phyloP scores from a whole-genome alignment of 2,329 filamentous ascomycete genomes.

The Orbilia quercus region DNA sequence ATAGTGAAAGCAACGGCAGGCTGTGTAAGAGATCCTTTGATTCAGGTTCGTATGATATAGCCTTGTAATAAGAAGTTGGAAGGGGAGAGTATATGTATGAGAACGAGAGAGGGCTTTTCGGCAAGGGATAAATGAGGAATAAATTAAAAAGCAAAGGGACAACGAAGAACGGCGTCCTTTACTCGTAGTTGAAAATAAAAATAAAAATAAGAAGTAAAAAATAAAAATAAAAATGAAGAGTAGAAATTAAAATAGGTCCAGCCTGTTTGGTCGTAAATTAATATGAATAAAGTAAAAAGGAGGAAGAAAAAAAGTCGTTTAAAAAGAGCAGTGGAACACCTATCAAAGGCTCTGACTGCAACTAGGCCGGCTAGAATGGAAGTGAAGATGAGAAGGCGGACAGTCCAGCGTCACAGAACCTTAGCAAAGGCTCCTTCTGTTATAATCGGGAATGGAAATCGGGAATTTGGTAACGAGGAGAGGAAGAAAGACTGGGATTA shows the following conservation, averaged over 20 bases:
- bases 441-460: constrained; percentile 47
- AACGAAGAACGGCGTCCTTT: constrained; percentile 23
- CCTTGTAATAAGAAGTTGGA: constrained; percentile 32
- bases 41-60: constrained; percentile 38
- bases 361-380: constrained; percentile 56
- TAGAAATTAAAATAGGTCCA: constrained; percentile 30
- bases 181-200: constrained; percentile 19
- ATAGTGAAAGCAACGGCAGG: constrained; percentile 29
- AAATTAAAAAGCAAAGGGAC: constrained; percentile 51
- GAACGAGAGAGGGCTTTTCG: constrained; percentile 34
- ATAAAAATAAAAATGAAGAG: too few relatives aligned
- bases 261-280: constrained; percentile 27
- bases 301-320: constrained; percentile 25
- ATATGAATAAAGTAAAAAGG: constrained; percentile 30
- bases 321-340: constrained; percentile 42
- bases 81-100: constrained; percentile 29
- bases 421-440: constrained; percentile 51
- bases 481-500: constrained; percentile 32
- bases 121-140: constrained; percentile 37
- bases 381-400: constrained; percentile 54
- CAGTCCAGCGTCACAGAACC: constrained; percentile 54
- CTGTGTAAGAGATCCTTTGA: constrained; percentile 45
- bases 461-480: constrained; percentile 44
- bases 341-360: constrained; percentile 49
- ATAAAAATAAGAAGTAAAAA: constrained; percentile 23